Percentiles rank a stretch among this genome's conserved stretches.
Evolutionary conservation across 1,284 basidiomycete genomes (phyloP).

Genomic region (Fomitopsis pinicola): DNA sequence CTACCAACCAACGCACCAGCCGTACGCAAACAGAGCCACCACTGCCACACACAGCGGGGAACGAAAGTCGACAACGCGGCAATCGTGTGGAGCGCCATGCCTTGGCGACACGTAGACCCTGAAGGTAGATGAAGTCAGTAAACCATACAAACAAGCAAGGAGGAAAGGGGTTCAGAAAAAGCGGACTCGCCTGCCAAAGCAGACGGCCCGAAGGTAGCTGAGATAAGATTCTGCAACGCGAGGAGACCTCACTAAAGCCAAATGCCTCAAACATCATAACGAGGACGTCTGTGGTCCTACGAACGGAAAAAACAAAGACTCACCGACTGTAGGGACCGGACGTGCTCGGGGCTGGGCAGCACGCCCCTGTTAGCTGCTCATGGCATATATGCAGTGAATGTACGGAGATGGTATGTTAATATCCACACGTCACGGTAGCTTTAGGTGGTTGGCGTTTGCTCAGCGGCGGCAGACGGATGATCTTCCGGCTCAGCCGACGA

Average conservation of each 20-base stretch:
- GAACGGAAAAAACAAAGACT: background rate
- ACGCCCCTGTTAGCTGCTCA: background rate
- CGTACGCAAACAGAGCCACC: no score
- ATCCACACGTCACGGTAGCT: background rate
- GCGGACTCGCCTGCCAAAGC: conserved; percentile 37
- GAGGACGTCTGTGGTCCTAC: background rate
- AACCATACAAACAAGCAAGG: background rate
- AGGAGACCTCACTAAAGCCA: conserved; percentile 75
- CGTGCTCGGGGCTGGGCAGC: background rate
- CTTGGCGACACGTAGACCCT: background rate
- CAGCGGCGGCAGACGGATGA: background rate
- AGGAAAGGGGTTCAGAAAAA: conserved; percentile 28
- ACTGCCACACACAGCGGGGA: no score
- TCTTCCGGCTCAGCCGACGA: background rate
- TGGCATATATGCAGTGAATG: background rate
- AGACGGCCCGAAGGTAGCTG: conserved; percentile 56
- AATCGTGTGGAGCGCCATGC: no score
- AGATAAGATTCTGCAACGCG: conserved; percentile 56
- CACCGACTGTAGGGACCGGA: conserved; percentile 3
- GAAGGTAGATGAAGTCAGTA: background rate
- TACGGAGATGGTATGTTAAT: background rate
- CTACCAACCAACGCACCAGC: no score
- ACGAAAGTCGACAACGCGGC: no score
- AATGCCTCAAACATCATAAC: conserved; percentile 88
- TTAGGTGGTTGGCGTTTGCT: background rate